A percentile compares a stretch with the other conserved stretches of the same genome.
These are phyloP conservation scores for Hondaea fermentalgiana DNA, from an alignment of 108 stramenopile species.

Conservation along the genomic window DNA sequence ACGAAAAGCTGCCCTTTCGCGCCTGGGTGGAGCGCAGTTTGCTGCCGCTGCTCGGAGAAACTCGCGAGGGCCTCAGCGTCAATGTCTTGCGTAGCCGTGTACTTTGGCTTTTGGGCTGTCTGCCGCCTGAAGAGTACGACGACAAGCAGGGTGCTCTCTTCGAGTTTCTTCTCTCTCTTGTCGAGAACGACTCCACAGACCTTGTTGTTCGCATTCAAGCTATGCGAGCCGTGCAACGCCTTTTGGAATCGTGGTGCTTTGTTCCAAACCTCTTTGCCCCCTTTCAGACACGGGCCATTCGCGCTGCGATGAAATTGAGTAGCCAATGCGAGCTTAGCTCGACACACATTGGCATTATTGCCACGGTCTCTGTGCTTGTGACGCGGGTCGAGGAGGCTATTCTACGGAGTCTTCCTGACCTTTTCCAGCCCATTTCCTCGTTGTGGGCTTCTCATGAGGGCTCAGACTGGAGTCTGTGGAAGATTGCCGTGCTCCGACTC, in stretches of 20 bases:
- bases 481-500: background rate
- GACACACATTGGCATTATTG: background rate
- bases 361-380: background rate
- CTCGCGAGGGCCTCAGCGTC: background rate
- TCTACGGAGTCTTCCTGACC: background rate
- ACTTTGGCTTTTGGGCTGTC: background rate
- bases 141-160: background rate
- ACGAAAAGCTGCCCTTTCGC: background rate
- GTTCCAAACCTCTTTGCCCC: background rate
- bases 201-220: background rate
- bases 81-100: background rate
- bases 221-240: background rate
- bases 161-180: background rate
- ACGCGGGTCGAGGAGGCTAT: background rate
- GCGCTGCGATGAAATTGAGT: background rate
- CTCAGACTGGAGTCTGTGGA: conserved; percentile 10
- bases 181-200: background rate
- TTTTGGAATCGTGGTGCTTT: background rate
- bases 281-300: background rate
- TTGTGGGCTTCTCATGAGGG: background rate
- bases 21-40: background rate
- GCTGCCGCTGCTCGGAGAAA: background rate
- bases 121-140: background rate
- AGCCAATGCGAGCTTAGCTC: background rate
- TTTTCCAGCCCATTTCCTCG: background rate